phyloP scores from a whole-genome alignment of 2,329 filamentous ascomycete genomes.

The Arachnopeziza araneosa region DNA sequence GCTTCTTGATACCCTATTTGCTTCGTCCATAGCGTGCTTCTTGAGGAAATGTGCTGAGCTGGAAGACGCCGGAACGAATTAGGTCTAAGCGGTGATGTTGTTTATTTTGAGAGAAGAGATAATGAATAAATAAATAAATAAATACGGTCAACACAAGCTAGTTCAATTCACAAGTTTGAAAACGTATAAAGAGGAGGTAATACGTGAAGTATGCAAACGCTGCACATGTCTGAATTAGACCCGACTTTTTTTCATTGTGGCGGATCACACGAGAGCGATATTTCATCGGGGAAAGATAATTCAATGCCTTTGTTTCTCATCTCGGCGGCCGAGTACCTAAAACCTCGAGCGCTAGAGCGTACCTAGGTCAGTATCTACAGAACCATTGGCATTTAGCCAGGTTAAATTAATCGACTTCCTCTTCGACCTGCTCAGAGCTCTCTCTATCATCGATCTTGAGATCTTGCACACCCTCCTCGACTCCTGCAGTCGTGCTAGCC shows the following conservation, averaged over 20 bases:
- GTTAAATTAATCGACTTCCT: slow-evolving; percentile 26
- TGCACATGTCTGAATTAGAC: too few relatives aligned
- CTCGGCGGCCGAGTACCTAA: not conserved
- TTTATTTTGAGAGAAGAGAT: too few relatives aligned
- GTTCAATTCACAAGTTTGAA: too few relatives aligned
- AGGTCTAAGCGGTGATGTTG: too few relatives aligned
- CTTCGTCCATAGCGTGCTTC: not conserved
- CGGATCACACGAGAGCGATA: too few relatives aligned
- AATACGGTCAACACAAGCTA: too few relatives aligned
- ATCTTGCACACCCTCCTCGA: slow-evolving; percentile 12
- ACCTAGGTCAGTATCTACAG: not conserved
- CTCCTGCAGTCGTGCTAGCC: not conserved
- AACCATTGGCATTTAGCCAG: not conserved
- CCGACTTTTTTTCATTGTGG: too few relatives aligned
- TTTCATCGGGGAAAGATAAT: too few relatives aligned
- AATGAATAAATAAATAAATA: too few relatives aligned
- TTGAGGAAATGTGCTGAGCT: not conserved
- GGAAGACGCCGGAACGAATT: not conserved
- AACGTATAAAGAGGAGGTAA: too few relatives aligned
- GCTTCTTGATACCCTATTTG: not conserved
- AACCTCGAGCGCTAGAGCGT: not conserved
- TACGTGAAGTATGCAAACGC: too few relatives aligned
- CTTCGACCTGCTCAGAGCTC: slow-evolving; percentile 23
- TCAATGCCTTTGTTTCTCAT: too few relatives aligned
- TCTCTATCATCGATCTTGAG: slow-evolving; percentile 18